A percentile compares a stretch with the other conserved stretches of the same genome.
Evolutionary conservation across 768 basidiomycete genomes (phyloP).

Genomic region (Boletus pseudopeckii): DNA sequence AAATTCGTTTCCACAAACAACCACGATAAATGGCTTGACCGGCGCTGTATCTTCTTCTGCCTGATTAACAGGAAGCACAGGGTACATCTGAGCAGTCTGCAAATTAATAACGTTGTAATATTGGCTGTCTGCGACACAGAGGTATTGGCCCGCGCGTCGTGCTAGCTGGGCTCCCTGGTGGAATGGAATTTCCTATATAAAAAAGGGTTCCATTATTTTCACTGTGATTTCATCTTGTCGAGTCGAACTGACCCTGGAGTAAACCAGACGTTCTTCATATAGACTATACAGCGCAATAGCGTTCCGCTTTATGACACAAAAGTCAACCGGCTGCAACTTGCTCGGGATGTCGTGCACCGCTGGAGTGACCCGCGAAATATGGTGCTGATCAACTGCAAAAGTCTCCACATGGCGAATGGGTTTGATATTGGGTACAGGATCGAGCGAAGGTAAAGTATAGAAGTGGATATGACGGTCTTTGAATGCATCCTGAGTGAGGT

Average conservation of each 20-base stretch:
- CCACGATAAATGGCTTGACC: slow-evolving; percentile 69
- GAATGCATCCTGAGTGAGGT: neutral
- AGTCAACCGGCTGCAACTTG: slow-evolving; percentile 54
- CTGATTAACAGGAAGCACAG: slow-evolving; percentile 79
- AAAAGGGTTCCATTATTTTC: neutral
- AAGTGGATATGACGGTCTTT: slow-evolving; percentile 68
- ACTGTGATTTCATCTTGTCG: neutral
- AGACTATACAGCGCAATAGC: slow-evolving; percentile 62
- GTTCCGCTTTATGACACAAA: slow-evolving; percentile 69
- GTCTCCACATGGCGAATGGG: slow-evolving; percentile 78
- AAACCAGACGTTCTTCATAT: slow-evolving; percentile 57
- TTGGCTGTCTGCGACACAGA: slow-evolving; percentile 74
- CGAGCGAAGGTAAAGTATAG: slow-evolving; percentile 77
- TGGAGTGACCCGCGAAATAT: slow-evolving; percentile 51
- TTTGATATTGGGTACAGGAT: slow-evolving; percentile 63
- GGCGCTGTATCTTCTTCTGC: slow-evolving; percentile 39
- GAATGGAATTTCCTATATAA: slow-evolving; percentile 64
- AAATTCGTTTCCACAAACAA: slow-evolving; percentile 77
- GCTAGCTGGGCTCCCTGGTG: slow-evolving; percentile 57
- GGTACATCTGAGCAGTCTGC: slow-evolving; percentile 62
- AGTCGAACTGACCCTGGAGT: slow-evolving; percentile 49
- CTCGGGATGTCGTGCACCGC: slow-evolving; percentile 36
- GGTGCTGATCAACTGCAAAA: slow-evolving; percentile 79
- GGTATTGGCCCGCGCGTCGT: slow-evolving; percentile 53
- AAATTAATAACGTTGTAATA: slow-evolving; percentile 80